Base-by-base conservation (phyloP, 176 grass and related monocot genomes). In the Hsuehochloa calcarea region DNA sequence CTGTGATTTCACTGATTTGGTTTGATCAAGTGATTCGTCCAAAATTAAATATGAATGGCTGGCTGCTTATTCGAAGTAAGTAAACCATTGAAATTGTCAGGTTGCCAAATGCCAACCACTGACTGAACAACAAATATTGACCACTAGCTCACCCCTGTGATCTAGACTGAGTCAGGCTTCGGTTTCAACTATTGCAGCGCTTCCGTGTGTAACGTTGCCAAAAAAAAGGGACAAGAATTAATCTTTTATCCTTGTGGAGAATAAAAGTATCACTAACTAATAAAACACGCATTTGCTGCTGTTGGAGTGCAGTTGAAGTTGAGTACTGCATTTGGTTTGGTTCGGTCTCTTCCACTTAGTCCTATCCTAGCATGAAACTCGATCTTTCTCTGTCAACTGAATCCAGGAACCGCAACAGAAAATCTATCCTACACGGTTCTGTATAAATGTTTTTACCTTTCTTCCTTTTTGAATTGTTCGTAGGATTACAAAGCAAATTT, bases 401-500 rank as follows among this genome's bases (percentile, higher is more conserved):
- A 15, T n/a, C 61, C 25, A 29, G 14, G 14, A 72, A 10, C 13
- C n/a, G 5, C 10, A 20, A 35, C 49, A 17, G 35, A 41, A 78
- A 23, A 25, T 1, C 45, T 27, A 16, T 72, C 6, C 17, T 29
- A 27, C 23, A 22, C 59, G n/a, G 2, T 17, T 79, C 6, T 63
- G 66, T 8, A 23, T 6, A 3, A 55, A 69, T 16, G 5, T 4
- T 15, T 41, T 22, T 5, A 25, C 19, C 0, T 39, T 16, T 5
- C 34, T 72, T 46, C 47, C 3, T 1, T 51, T 25, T 49, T 5
- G 1, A 86, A 31, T 70, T 29, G 6, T 85, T 5, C 0, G 8
- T 7, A 99, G 97, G 91, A 92, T 51, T 96, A 91, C 66, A 93
- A 92, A 40, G 90, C 88, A 4, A 99, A 96, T 85, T 84, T 99